Evolutionary conservation across 352 stramenopile genomes (phyloP).

Genomic region (Phytophthora europaea): DNA sequence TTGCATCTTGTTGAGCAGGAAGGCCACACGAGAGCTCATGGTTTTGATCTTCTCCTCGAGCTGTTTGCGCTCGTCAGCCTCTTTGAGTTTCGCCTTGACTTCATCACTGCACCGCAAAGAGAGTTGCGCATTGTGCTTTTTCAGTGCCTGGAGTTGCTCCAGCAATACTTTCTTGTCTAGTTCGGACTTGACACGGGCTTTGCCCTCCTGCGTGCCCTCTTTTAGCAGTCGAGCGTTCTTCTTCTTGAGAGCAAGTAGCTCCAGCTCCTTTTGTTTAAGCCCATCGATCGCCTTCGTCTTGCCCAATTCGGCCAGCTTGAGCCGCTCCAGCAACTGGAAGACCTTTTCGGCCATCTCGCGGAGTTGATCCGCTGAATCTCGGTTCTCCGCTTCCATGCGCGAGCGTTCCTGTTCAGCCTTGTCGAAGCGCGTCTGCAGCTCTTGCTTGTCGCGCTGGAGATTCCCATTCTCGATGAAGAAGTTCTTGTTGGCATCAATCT

Average conservation of each 20-base stretch:
- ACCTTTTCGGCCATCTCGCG: slow-evolving; percentile 98
- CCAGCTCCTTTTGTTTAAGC: slow-evolving; percentile 95
- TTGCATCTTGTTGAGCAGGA: slow-evolving; percentile 98
- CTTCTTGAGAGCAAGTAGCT: slow-evolving; percentile 95
- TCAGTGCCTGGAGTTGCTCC: slow-evolving; percentile 95
- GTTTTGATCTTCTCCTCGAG: slow-evolving; percentile 96
- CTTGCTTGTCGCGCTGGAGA: slow-evolving; percentile 75
- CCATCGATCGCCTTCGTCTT: slow-evolving; percentile 97
- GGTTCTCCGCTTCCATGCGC: slow-evolving; percentile 96
- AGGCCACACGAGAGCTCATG: slow-evolving; percentile 93
- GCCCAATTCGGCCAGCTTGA: slow-evolving; percentile 96
- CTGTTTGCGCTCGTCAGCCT: slow-evolving; percentile 93
- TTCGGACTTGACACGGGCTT: slow-evolving; percentile 94
- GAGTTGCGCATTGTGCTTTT: slow-evolving; percentile 96
- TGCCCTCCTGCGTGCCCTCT: slow-evolving; percentile 94
- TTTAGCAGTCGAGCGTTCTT: slow-evolving; percentile 95
- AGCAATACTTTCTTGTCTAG: slow-evolving; percentile 95
- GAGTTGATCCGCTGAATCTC: slow-evolving; percentile 95
- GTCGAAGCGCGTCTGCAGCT: slow-evolving; percentile 89
- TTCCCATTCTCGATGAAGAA: slow-evolving; percentile 90
- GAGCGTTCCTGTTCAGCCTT: slow-evolving; percentile 93
- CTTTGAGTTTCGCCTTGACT: slow-evolving; percentile 94
- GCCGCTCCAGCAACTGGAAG: slow-evolving; percentile 96
- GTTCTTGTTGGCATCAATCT: slow-evolving; percentile 95
- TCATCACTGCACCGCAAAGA: slow-evolving; percentile 93